phyloP scores from a whole-genome alignment of 192 early-diverging fungal species.

The Podila epicladia region DNA sequence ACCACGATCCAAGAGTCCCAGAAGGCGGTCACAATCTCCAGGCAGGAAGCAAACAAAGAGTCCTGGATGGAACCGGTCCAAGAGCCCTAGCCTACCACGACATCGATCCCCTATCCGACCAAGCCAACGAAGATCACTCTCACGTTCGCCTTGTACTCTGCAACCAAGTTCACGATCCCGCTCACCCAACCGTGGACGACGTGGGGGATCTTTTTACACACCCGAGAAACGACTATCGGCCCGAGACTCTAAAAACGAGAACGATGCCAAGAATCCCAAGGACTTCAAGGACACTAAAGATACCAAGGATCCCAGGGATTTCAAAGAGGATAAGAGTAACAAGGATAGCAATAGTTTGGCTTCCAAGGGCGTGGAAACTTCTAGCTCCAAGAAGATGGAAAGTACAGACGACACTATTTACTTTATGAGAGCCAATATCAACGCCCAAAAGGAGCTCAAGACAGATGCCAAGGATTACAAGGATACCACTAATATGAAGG shows the following conservation, averaged over 20 bases:
- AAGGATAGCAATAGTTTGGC: background rate
- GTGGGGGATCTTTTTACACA: constrained; percentile 14
- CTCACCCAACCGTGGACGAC: background rate
- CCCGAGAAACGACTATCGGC: constrained; percentile 6
- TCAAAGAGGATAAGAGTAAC: background rate
- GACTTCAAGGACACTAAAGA: background rate
- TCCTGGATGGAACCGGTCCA: background rate
- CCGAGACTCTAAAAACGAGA: background rate
- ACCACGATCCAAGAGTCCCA: background rate
- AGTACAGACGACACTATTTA: background rate
- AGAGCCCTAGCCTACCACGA: background rate
- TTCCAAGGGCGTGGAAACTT: background rate
- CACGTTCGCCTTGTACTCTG: constrained; percentile 14
- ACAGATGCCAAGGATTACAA: background rate
- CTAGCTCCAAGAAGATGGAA: background rate
- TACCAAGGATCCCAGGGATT: background rate
- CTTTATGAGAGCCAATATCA: background rate
- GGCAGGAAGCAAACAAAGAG: background rate
- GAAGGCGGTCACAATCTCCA: background rate
- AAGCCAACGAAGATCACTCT: constrained; percentile 12
- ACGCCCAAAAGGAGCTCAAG: background rate
- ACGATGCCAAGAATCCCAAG: background rate
- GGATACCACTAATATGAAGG: background rate
- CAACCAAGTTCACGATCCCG: constrained; percentile 8
- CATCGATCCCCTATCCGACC: background rate